Evolutionary conservation across 2,329 filamentous ascomycete species (phyloP).

Genomic region (Phaeophleospora eucalypticola): DNA sequence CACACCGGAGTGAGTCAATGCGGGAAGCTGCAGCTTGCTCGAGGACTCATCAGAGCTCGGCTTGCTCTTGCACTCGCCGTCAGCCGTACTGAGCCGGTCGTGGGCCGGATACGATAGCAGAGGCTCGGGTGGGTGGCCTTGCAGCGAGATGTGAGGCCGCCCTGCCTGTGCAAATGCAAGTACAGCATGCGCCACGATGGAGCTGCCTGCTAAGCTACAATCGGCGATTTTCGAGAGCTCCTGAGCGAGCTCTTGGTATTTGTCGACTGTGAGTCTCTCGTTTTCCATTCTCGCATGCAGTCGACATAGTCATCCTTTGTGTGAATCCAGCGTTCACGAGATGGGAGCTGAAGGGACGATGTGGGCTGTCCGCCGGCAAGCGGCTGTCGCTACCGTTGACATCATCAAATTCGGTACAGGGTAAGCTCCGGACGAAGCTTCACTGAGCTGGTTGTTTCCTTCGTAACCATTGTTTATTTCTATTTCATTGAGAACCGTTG

Average conservation of each 20-base stretch:
- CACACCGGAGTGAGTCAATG: constrained; percentile 3
- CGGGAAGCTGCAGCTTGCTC: constrained; percentile 4
- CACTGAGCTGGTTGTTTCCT: background rate
- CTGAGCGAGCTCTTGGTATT: background rate
- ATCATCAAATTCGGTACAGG: constrained; percentile 5
- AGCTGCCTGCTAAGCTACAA: background rate
- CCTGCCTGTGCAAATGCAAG: background rate
- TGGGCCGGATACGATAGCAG: too few relatives aligned
- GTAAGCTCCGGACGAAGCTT: background rate
- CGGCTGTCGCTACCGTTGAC: constrained; percentile 3
- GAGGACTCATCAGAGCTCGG: background rate
- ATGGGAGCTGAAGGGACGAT: too few relatives aligned
- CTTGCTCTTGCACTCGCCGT: too few relatives aligned
- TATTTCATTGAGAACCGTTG: background rate
- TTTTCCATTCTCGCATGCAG: too few relatives aligned
- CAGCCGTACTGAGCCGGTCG: background rate
- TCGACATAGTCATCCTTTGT: too few relatives aligned
- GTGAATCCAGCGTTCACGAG: too few relatives aligned
- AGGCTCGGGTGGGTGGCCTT: background rate
- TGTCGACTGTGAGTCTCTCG: too few relatives aligned
- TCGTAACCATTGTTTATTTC: background rate
- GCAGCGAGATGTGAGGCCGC: background rate
- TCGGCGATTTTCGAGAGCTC: background rate
- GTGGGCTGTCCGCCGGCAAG: background rate
- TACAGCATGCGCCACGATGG: background rate